A percentile compares a stretch with the other conserved stretches of the same genome.
Evolutionary conservation across 106 monocot genomes (phyloP).

Genomic region (Dendrobium chrysotoxum): DNA sequence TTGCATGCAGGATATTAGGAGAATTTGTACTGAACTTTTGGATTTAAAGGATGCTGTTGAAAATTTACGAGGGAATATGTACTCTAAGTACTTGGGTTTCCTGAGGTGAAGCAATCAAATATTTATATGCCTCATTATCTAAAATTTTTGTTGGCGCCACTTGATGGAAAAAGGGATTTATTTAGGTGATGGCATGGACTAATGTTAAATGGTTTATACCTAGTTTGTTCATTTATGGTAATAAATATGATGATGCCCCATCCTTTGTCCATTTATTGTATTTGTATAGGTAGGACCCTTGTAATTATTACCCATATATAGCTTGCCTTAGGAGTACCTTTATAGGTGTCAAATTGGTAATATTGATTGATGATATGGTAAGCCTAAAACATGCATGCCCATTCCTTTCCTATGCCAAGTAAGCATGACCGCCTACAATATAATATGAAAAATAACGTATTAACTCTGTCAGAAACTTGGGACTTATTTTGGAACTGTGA

Average conservation of each 20-base stretch:
- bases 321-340: not conserved
- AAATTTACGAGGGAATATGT: slow-evolving; percentile 76
- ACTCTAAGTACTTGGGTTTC: slow-evolving; percentile 74
- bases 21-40: slow-evolving; percentile 77
- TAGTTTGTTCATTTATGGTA: not conserved
- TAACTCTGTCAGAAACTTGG: no score
- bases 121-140: not conserved
- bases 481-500: no score
- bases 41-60: slow-evolving; percentile 94
- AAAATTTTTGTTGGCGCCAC: not conserved
- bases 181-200: not conserved
- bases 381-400: not conserved
- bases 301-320: not conserved
- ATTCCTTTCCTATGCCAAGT: not conserved
- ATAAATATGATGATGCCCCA: not conserved
- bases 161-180: not conserved
- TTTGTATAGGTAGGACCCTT: not conserved
- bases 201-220: not conserved
- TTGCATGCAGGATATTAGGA: slow-evolving; percentile 64
- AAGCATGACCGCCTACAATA: not conserved
- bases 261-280: not conserved
- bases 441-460: not conserved
- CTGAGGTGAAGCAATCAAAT: slow-evolving; percentile 44
- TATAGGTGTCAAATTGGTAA: not conserved
- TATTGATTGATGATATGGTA: not conserved